Base-by-base conservation (phyloP, 352 stramenopile genomes). In the Phytophthora kernoviae region DNA sequence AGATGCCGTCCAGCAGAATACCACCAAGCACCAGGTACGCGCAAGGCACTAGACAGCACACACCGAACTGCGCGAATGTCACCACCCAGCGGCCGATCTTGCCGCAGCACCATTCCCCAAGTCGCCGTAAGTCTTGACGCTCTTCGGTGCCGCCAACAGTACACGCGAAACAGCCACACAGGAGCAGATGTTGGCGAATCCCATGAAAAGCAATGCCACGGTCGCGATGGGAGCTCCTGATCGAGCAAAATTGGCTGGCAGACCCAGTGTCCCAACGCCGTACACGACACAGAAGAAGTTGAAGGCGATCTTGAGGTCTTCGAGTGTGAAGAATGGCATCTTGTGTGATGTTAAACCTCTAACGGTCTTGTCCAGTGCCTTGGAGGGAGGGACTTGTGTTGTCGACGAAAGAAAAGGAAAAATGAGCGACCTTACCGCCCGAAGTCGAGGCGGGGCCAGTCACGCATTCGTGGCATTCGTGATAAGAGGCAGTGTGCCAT, bases 251-350 rank as follows among this genome's bases (percentile, higher is more conserved):
- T 81, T 84, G 46, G 62, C 69, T 14, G 75, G 72, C 34, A 84
- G 75, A 22, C 75, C 72, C 17, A 84, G 70, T 21, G 75, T 81
- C 21, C 75, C 75, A 43, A 84, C 75, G 52, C 73, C 73, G 50
- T 79, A 82, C n/a, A 82, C 71, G 41, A 57, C 66, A 45, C 73
- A 82, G 54, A 75, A 75, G 62, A 75, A 72, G 63, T 70, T 75
- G 54, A 75, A 75, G 33, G 55, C 56, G 67, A 75, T 80, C 60
- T 82, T 82, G 49, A 68, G 40, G 49, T 81, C 73, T 33, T 82
- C 73, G 22, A 60, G 40, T 17, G 63, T 81, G 58, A 81, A 75
- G 56, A 70, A 75, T 49, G 67, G 40, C 60, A 82, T 73, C 41
- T 26, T 57, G 27, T 22, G 50, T n/a, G 14, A 27, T 58, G 30